phyloP scores from a whole-genome alignment of 192 early-diverging fungal species.

The Dissophora ornata region DNA sequence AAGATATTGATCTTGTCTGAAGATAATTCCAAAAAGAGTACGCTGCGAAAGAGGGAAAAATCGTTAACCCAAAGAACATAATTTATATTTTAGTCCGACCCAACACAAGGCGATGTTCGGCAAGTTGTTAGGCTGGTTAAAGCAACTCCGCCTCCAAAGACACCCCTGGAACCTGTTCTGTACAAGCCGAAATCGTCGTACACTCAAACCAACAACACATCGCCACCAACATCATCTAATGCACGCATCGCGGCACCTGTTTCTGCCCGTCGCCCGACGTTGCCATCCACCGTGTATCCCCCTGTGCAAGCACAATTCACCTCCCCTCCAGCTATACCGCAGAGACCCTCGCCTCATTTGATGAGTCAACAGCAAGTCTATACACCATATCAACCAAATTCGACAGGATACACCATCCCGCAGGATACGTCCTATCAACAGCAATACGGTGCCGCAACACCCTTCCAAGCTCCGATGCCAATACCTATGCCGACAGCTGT shows the following conservation, averaged over 20 bases:
- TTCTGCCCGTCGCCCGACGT: no score
- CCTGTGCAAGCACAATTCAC: not conserved
- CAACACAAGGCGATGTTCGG: constrained; percentile 7
- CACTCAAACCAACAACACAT: not conserved
- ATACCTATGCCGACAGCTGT: not conserved
- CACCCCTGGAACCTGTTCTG: constrained; percentile 8
- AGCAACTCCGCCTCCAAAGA: constrained; percentile 3
- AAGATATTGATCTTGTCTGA: not conserved
- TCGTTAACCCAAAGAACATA: no score
- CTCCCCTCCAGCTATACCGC: not conserved
- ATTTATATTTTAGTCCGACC: constrained; percentile 25
- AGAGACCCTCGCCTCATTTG: constrained; percentile 9
- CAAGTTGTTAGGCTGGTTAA: constrained; percentile 18
- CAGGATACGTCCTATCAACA: not conserved
- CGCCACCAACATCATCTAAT: not conserved
- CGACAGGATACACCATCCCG: not conserved
- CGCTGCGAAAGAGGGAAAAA: no score
- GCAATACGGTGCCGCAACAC: not conserved
- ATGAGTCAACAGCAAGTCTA: not conserved
- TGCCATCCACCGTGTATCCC: no score
- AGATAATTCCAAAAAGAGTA: no score
- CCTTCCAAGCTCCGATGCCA: constrained; percentile 1
- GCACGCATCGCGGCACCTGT: no score
- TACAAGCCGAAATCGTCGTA: constrained; percentile 23
- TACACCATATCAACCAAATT: not conserved